phyloP scores from a whole-genome alignment of 768 basidiomycete genomes.

The Mycena haematopus region DNA sequence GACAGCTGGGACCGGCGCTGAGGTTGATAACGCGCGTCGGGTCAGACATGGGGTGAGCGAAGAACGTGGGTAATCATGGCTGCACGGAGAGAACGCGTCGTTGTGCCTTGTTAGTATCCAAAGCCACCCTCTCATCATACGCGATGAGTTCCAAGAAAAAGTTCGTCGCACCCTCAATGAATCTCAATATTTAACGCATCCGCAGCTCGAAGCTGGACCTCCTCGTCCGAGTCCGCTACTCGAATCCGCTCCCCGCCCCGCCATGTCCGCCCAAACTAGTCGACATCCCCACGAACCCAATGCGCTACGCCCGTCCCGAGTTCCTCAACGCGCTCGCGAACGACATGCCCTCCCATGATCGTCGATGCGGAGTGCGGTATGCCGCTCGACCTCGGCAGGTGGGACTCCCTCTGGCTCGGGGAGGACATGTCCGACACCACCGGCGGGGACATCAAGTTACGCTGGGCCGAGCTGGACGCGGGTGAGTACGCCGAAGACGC shows the following conservation, averaged over 20 bases:
- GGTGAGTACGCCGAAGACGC: constrained; percentile 8
- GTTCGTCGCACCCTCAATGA: constrained; percentile 33
- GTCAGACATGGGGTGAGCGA: too few species aligned
- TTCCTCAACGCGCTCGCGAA: constrained; percentile 83
- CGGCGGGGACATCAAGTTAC: constrained; percentile 50
- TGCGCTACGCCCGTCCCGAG: constrained; percentile 86
- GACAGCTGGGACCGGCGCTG: constrained; percentile 93
- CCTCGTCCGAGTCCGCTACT: constrained; percentile 90
- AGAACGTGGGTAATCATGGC: too few species aligned
- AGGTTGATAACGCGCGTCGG: constrained; percentile 77
- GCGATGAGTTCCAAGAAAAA: constrained; percentile 66
- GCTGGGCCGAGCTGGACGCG: constrained; percentile 20
- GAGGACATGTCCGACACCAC: constrained; percentile 64
- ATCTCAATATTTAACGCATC: constrained; percentile 5
- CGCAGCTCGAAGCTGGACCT: constrained; percentile 81
- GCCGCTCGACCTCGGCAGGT: constrained; percentile 88
- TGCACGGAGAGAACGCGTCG: background rate
- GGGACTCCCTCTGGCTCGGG: constrained; percentile 79
- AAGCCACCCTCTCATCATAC: background rate
- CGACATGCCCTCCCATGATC: constrained; percentile 93
- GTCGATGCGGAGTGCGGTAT: constrained; percentile 97
- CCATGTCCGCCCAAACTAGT: constrained; percentile 97
- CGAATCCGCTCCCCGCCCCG: constrained; percentile 92
- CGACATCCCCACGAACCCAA: constrained; percentile 88
- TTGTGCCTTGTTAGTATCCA: background rate